Base-by-base conservation (phyloP, 495 filamentous ascomycete genomes). In the Cudoniella acicularis region DNA sequence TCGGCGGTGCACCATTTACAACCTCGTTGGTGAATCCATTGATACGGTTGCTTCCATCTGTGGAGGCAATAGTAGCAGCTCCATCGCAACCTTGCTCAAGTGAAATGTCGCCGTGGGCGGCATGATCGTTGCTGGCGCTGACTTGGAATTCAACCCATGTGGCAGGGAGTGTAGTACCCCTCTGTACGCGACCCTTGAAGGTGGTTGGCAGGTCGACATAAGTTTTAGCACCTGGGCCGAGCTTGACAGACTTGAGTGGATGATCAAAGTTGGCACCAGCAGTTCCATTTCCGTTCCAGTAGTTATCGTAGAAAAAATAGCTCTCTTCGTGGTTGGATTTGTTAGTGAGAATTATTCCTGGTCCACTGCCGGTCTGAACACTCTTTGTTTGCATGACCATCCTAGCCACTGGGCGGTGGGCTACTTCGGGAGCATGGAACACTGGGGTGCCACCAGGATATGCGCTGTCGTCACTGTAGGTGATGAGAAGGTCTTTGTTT, bases 141-240 rank as follows among this genome's bases (percentile, higher is more conserved):
- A 76, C 60, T 59, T 77, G 74, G 60, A 77, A 77, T 46, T 77
- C 74, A 3, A 65, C 69, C 74, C 74, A 77, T 2, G 74, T 77
- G 11, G 71, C 66, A 0, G 73, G 73, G 9, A 67, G 66, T 20
- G 63, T 61, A 36, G 64, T 69, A 10, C 72, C 72, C 48, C 74
- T 72, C 62, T 76, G 74, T 1, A 77, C 74, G 18, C 74, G 71
- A 48, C 74, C 74, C 61, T 77, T 77, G 68, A 77, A 77, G 21
- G 25, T 26, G 0, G 66, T 21, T 17, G 49, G 26, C 0, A 77
- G 69, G 17, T 64, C 23, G 21, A 76, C 71, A 59, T 70, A 68
- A 16, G 67, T 62, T 11, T 60, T 64, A 40, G 50, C 36, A 36
- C 68, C 65, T 11, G 71, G 61, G 1, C 26, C 54, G n/a, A 77